Conservation (phyloP, 2,329 filamentous ascomycete species). For the Xylariaceae sp. region DNA sequence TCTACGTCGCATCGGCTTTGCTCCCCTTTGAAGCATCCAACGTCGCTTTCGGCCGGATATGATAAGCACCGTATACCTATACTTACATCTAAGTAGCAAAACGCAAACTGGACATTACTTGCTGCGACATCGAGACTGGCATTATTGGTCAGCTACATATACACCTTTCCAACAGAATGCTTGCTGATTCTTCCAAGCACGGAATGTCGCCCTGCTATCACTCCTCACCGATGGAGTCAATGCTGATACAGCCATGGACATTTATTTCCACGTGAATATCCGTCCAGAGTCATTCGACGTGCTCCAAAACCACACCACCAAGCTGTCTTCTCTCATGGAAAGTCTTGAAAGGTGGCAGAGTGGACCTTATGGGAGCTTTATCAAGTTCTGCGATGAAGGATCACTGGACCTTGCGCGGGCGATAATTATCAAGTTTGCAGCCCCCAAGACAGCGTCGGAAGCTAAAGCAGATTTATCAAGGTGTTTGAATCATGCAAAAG, state of each 20-base stretch:
- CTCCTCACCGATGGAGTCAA: conserved; percentile 44
- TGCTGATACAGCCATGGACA: conserved; percentile 44
- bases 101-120: conserved; percentile 53
- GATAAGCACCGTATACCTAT: not conserved
- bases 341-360: conserved; percentile 44
- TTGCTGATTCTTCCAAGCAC: conserved; percentile 37
- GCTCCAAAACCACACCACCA: conserved; percentile 42
- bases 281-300: conserved; percentile 35
- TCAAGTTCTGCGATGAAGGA: conserved; percentile 48
- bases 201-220: conserved; percentile 53
- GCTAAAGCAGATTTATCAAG: conserved; percentile 12
- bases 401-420: conserved; percentile 42
- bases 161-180: not conserved
- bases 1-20: not conserved
- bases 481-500: not conserved
- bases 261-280: conserved; percentile 55
- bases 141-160: conserved; percentile 43
- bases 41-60: no score
- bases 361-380: conserved; percentile 40
- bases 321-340: conserved; percentile 38
- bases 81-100: conserved; percentile 31
- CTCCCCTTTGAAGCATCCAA: no score
- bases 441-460: conserved; percentile 10
- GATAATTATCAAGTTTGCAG: conserved; percentile 40
- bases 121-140: conserved; percentile 50